Evolutionary conservation across 2,329 filamentous ascomycete genomes (phyloP), one percentile per base, ranked within the genome.

Genomic region (Trichoderma sp.): DNA sequence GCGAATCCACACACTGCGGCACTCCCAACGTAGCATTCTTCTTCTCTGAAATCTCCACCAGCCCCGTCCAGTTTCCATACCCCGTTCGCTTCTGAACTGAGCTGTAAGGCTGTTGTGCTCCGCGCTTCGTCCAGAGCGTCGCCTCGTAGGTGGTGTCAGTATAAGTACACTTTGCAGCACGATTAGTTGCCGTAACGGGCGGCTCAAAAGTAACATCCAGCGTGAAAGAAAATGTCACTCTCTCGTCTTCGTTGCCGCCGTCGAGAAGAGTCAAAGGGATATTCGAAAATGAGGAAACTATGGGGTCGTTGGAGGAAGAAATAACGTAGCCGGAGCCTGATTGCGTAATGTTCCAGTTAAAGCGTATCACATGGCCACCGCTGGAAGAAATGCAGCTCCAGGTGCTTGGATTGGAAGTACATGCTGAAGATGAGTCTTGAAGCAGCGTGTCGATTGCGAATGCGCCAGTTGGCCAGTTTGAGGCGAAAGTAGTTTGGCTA

Each of bases 301-400:
- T 88, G 1, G 86, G 85, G 74, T 89, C 89, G 32, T 84, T 80
- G 26, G 83, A 83, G 3, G 87, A 87, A 6, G 89, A 89, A 74
- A 91, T 87, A 58, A 81, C 81, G 79, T 86, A 89, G 15, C 81
- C 79, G 36, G 78, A 78, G 15, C 82, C 81, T n/a, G 77, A 73
- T 4, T 82, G 77, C 2, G 80, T 79, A 71, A 93, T 89, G 72
- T 87, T 83, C 90, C 90, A 92, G 77, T 87, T 85, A 79, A 92
- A 91, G 7, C 84, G 87, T 0, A 87, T 83, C 5, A 84, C 78
- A 4, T 81, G 81, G 24, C 83, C 81, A 14, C 74, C 62, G 4
- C 80, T 80, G 76, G 86, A 87, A 1, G 90, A 89, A 73, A 86
- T 88, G 82, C 91, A 93, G 70, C 83, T 83, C 88, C 90, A 93